These are phyloP conservation scores for Barnettozyma hawaiiensis DNA, from an alignment of 1,139 yeast species.

Conservation along the genomic window DNA sequence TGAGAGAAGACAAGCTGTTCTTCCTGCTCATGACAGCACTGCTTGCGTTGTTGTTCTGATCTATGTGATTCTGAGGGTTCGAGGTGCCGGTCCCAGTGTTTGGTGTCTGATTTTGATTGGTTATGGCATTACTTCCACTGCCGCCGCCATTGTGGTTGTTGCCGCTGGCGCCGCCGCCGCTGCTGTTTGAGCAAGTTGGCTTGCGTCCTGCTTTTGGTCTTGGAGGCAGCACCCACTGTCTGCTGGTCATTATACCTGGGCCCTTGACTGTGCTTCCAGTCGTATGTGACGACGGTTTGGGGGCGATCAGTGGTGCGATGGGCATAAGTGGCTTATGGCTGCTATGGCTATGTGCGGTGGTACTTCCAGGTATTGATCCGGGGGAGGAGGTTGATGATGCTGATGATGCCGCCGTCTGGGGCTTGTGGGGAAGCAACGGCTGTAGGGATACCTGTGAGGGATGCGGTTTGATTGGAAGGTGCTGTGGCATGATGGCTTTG, in stretches of 20 bases:
- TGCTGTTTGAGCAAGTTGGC: conserved; percentile 2
- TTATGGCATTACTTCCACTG: too few relatives aligned
- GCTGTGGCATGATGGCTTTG: not conserved
- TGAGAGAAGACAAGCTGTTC: conserved; percentile 6
- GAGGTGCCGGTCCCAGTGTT: not conserved
- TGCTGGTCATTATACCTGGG: conserved; percentile 10
- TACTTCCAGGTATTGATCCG: not conserved
- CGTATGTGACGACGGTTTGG: conserved; percentile 4
- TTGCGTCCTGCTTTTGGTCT: conserved; percentile 12
- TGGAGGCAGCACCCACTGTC: conserved; percentile 13
- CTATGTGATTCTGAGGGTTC: not conserved
- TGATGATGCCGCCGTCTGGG: too few relatives aligned
- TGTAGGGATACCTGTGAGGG: not conserved
- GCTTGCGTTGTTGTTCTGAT: not conserved
- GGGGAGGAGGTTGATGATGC: conserved; percentile 1
- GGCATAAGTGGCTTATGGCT: conserved; percentile 2
- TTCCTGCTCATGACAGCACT: conserved; percentile 2
- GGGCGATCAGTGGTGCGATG: conserved; percentile 9
- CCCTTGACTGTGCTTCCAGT: not conserved
- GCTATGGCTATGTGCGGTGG: too few relatives aligned
- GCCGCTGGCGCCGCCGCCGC: not conserved
- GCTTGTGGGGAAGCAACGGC: not conserved
- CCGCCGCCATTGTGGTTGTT: too few relatives aligned
- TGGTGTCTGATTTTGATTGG: not conserved
- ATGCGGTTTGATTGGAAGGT: conserved; percentile 2